phyloP scores from a whole-genome alignment of 1,139 yeast species.

The Yamadazyma spencermartinsiae region DNA sequence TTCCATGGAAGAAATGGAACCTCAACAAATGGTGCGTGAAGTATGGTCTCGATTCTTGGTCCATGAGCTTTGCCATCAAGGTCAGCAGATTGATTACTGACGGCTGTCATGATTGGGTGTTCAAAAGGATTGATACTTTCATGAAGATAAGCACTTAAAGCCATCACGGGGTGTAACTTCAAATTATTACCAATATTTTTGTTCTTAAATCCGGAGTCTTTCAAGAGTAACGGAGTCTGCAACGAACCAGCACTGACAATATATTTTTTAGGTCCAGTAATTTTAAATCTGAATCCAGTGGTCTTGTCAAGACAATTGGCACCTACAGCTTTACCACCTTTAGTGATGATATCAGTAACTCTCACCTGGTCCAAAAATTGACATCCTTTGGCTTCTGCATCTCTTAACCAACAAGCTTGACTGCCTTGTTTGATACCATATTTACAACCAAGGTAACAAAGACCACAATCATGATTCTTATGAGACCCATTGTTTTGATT shows the following conservation, averaged over 20 bases:
- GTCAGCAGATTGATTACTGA: slow-evolving; percentile 50
- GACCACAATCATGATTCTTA: slow-evolving; percentile 48
- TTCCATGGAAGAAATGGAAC: slow-evolving; percentile 47
- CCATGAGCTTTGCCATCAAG: slow-evolving; percentile 60
- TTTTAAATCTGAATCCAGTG: slow-evolving; percentile 32
- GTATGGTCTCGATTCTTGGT: slow-evolving; percentile 52
- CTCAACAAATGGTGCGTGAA: slow-evolving; percentile 48
- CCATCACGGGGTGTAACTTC: slow-evolving; percentile 54
- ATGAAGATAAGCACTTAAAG: slow-evolving; percentile 41
- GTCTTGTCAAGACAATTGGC: slow-evolving; percentile 34
- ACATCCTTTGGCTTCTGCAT: slow-evolving; percentile 51
- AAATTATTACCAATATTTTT: slow-evolving; percentile 55
- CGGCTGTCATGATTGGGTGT: slow-evolving; percentile 53
- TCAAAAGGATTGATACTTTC: slow-evolving; percentile 32
- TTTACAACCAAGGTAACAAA: slow-evolving; percentile 55
- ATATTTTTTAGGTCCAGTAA: slow-evolving; percentile 48
- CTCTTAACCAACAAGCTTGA: slow-evolving; percentile 52
- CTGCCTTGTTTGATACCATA: slow-evolving; percentile 59
- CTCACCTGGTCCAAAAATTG: slow-evolving; percentile 49
- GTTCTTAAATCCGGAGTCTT: slow-evolving; percentile 54
- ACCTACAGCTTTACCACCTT: slow-evolving; percentile 46
- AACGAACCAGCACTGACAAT: slow-evolving; percentile 54
- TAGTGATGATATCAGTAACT: slow-evolving; percentile 42
- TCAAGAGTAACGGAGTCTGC: slow-evolving; percentile 52
- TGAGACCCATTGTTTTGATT: slow-evolving; percentile 56